Base-by-base conservation (phyloP, 2,329 filamentous ascomycete species). In the Fusarium incarnatum region DNA sequence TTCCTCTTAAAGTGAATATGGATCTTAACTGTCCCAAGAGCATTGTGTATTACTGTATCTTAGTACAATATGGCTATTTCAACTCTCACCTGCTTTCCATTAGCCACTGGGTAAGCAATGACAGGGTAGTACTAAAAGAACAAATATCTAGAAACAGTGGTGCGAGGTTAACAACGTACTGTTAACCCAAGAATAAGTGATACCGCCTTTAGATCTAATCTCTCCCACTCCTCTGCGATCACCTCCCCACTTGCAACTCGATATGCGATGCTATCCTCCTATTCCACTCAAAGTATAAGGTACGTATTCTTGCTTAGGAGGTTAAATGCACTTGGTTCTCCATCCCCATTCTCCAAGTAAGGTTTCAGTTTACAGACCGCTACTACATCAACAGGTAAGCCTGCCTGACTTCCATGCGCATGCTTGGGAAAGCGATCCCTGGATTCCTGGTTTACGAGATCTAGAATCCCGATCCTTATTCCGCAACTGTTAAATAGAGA, bases 31-130 rank as follows among this genome's bases (percentile, higher is more conserved):
- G 18, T 37, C 6, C 5, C 4, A 1, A n/a, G 32, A 3, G 32
- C 8, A 18, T 3, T n/a, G 16, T 37, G 5, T 37, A n/a, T 37
- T n/a, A 6, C 9, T 3, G 5, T 18, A 8, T 6, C 2, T 34
- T 18, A 8, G 0, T 9, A 3, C 5, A 18, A 2, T 18, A 2
- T 18, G 2, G 8, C 2, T 5, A 34, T 34, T 5, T 3, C 1
- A 16, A 18, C 3, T 5, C 8, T 10, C 10, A 27, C 10, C 27
- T 27, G 1, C 5, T 2, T 27, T 27, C 10, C 10, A 27, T 27
- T 11, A 11, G 10, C 4, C 27, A 34, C 4, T 34, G 5, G 10
- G 16, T 34, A 34, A 18, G 5, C 16, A 34, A 34, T 15, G 32
- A 18, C 0, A 15, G 9, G 16, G 16, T 3, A 34, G 32, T 1